phyloP scores from a whole-genome alignment of 805 yeast genomes.

The Saturnispora halmiae region DNA sequence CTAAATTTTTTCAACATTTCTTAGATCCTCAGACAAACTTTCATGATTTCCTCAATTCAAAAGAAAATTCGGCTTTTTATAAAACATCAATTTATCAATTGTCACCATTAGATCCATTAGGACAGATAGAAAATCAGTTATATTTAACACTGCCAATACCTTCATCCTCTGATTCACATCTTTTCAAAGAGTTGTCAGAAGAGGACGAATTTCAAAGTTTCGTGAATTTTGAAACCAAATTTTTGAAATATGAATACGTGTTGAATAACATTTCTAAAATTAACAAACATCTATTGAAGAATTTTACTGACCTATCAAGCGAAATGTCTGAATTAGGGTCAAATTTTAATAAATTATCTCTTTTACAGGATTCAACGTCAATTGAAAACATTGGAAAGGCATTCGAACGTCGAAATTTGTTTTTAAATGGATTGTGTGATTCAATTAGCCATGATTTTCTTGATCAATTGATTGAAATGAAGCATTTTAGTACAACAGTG shows the following conservation, averaged over 20 bases:
- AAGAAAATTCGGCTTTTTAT: constrained; percentile 44
- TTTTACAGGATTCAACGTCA: constrained; percentile 32
- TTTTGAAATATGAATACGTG: constrained; percentile 27
- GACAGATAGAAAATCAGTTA: constrained; percentile 41
- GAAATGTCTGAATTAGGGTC: constrained; percentile 48
- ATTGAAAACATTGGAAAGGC: constrained; percentile 82
- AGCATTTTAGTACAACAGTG: constrained; percentile 25
- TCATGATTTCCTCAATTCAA: constrained; percentile 58
- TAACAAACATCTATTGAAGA: constrained; percentile 39
- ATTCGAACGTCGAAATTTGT: constrained; percentile 61
- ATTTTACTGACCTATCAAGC: constrained; percentile 36
- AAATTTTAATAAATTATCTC: constrained; percentile 43
- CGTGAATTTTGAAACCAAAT: constrained; percentile 25
- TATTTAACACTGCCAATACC: constrained; percentile 60
- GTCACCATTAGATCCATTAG: constrained; percentile 53
- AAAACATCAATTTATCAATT: constrained; percentile 45
- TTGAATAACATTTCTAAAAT: constrained; percentile 28
- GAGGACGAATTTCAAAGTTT: constrained; percentile 26
- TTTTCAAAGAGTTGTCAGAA: constrained; percentile 20
- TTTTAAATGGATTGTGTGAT: constrained; percentile 33
- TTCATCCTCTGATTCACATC: constrained; percentile 21
- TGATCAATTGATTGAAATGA: constrained; percentile 29
- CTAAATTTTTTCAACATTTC: constrained; percentile 63
- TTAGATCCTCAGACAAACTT: constrained; percentile 80
- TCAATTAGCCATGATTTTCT: constrained; percentile 25